Percentiles rank a stretch among this genome's conserved stretches.
phyloP scores from a whole-genome alignment of 179 eudicot species.

The Sideroxylon spinosum region DNA sequence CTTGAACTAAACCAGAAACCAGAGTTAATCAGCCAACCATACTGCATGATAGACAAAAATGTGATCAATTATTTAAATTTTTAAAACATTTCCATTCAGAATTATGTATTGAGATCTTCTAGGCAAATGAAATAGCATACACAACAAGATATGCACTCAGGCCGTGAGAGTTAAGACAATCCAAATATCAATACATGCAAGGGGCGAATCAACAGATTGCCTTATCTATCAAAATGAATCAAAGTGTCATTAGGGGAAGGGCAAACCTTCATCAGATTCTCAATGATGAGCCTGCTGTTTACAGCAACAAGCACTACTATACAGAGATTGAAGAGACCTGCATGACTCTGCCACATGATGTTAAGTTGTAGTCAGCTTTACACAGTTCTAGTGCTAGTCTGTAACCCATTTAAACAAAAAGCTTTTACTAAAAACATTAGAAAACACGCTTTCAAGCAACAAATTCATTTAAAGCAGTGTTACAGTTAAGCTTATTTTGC shows the following conservation, averaged over 20 bases:
- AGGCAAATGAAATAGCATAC: background rate
- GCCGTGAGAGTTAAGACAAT: too few relatives aligned
- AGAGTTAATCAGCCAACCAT: slow-evolving; percentile 79
- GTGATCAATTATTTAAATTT: slow-evolving; percentile 5
- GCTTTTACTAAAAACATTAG: background rate
- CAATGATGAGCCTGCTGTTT: slow-evolving; percentile 93
- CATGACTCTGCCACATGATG: slow-evolving; percentile 71
- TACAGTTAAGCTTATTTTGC: background rate
- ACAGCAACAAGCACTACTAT: slow-evolving; percentile 96
- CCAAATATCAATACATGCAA: background rate
- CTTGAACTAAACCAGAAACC: slow-evolving; percentile 95
- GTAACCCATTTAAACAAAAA: background rate
- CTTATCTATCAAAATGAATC: slow-evolving; percentile 1
- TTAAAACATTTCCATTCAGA: slow-evolving; percentile 2
- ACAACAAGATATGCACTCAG: background rate
- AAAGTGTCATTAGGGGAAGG: background rate
- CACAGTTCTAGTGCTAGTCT: background rate
- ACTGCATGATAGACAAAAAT: slow-evolving; percentile 45
- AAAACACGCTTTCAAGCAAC: background rate
- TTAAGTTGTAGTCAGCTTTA: slow-evolving; percentile 12
- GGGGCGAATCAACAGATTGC: background rate
- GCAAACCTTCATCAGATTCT: slow-evolving; percentile 93
- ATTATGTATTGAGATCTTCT: background rate
- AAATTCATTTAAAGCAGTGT: background rate
- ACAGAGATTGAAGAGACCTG: slow-evolving; percentile 96